Evolutionary conservation across 768 basidiomycete genomes (phyloP), one percentile per base, ranked within the genome.

Genomic region (Boletus rubescentipes): DNA sequence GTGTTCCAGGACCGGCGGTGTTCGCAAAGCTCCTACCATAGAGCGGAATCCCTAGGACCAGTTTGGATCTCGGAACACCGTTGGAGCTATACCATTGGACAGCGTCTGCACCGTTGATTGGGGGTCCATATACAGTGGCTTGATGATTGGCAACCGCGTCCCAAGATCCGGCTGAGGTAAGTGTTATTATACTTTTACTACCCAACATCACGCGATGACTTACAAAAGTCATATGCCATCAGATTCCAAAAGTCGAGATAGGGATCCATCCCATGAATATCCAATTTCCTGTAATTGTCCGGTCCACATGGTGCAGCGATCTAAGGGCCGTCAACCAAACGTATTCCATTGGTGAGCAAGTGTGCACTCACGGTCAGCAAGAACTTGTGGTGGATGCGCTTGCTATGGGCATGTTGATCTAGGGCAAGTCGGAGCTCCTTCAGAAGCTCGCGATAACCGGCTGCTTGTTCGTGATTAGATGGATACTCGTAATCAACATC

Each of bases 401-500:
- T 86, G 61, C 81, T 82, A 36, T 70, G 67, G 5, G 89, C 87
- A 61, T 94, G 88, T 16, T 77, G 73, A 65, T 98, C 92, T 36
- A 99, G 72, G 2, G 79, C 92, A 18, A 75, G 61, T 36, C 97
- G 75, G 48, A 96, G 77, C 60, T 91, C 89, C 46, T 74, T 79
- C 51, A 98, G 75, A 15, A 99, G 76, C n/a, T 83, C 81, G 16
- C 89, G 85, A 67, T 96, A 98, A 3, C 92, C 93, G 23, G 67
- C 70, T 0, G 95, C 94, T 67, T 98, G 89, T 2, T 74, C 74
- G 14, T 85, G 80, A 60, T 89, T 85, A 41, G 80, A 75, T 0
- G 97, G 97, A 67, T 96, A 98, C 67, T 99, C 96, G 63, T 93
- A 96, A 70, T 96, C 94, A 29, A 95, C 73, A 63, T 96, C 94